Percentiles rank a stretch among this genome's conserved stretches.
These are phyloP conservation scores for Cyberlindnera maclurae DNA, from an alignment of 805 yeast species.

Conservation along the genomic window DNA sequence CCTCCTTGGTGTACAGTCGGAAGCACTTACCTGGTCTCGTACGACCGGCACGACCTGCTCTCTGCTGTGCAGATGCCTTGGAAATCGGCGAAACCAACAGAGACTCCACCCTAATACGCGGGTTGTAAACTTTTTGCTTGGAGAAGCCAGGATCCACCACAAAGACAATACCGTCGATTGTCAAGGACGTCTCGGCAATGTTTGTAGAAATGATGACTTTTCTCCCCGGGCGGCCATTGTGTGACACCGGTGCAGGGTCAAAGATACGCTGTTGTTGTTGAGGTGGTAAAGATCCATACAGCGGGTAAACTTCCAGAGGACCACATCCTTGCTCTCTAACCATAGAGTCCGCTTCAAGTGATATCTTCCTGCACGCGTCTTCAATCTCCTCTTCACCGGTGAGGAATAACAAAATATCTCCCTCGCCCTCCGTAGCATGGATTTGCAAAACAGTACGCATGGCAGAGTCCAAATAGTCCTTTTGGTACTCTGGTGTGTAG, in stretches of 20 bases:
- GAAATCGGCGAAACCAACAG: conserved; percentile 92
- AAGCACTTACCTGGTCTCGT: conserved; percentile 97
- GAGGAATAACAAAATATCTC: conserved; percentile 78
- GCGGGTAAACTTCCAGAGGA: conserved; percentile 82
- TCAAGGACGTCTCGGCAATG: conserved; percentile 95
- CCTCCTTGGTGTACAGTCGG: conserved; percentile 93
- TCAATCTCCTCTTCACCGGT: conserved; percentile 99
- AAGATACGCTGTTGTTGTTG: conserved; percentile 90
- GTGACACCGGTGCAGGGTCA: conserved; percentile 74
- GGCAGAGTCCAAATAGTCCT: conserved; percentile 92
- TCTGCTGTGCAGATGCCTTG: conserved; percentile 94
- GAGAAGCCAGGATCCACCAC: conserved; percentile 98
- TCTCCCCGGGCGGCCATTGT: conserved; percentile 88
- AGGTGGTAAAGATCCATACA: conserved; percentile 96
- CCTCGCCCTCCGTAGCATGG: conserved; percentile 93
- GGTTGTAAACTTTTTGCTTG: conserved; percentile 93
- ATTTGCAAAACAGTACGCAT: conserved; percentile 92
- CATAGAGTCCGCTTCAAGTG: conserved; percentile 83
- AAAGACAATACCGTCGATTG: conserved; percentile 95
- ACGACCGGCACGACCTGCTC: conserved; percentile 99
- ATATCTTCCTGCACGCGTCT: conserved; percentile 86
- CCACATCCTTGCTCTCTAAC: conserved; percentile 88
- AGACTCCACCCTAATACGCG: conserved; percentile 92
- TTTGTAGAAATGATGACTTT: conserved; percentile 89
- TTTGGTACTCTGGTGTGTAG: conserved; percentile 94